Evolutionary conservation across 169 alveolate species (phyloP), one percentile per base, ranked within the genome.

Genomic region (Plasmodium inui): DNA sequence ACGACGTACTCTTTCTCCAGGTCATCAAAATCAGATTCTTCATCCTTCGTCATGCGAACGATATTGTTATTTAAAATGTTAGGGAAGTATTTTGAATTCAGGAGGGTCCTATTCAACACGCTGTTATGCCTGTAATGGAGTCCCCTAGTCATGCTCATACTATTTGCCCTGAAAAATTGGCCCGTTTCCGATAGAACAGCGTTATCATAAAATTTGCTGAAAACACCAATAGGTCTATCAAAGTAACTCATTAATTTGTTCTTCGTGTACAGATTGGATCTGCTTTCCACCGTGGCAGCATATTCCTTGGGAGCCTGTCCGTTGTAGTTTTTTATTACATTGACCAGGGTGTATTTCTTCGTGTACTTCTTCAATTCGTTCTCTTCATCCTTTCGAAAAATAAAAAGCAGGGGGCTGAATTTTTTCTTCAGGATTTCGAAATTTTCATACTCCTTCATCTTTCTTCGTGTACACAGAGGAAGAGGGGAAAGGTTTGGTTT

Each of bases 361-460:
- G 50, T 46, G 79, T 85, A 74, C 53, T 78, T 85, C 32, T 85
- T 85, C 57, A 85, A 30, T 78, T 85, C 93, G 44, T 85, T 85
- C 37, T 74, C 93, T 34, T 85, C 93, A 74, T 85, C 93, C 67
- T 57, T 85, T 32, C 85, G 74, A 41, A 85, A 85, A 44, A 85
- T 85, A 85, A 46, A 73, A 85, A 85, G 80, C 37, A 85, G 67
- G 55, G 93, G 86, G 71, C 80, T 74, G 39, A 85, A 85, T 78
- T 85, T 85, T 53, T 85, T 73, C 41, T 85, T 85, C 8, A 85
- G 32, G 2, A 73, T 46, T 32, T 85, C 93, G 9, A 85, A 85
- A 30, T 85, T 85, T 76, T 85, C 93, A 76, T 55, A 76, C 70
- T 85, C 93, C 78, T 85, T 85, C 93, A 85, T 85, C 44, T 22